phyloP scores from a whole-genome alignment of 257 asterid genomes.

The Gardenia jasminoides region DNA sequence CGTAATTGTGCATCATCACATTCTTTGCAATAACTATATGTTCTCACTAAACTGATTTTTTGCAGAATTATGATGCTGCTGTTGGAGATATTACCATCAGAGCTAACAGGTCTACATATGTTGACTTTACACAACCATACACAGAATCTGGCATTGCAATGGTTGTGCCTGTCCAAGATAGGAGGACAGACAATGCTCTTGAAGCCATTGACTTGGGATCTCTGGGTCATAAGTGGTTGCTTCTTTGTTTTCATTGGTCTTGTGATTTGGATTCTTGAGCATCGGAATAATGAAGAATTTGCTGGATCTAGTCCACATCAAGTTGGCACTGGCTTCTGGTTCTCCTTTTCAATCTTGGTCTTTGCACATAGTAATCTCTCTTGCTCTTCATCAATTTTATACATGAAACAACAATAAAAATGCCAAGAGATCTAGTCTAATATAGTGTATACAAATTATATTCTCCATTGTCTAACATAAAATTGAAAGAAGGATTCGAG shows the following conservation, averaged over 20 bases:
- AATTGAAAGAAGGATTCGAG: too few species aligned
- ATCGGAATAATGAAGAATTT: constrained; percentile 41
- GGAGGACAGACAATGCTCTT: constrained; percentile 28
- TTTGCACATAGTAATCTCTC: constrained; percentile 25
- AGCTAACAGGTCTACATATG: constrained; percentile 41
- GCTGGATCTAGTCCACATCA: constrained; percentile 30
- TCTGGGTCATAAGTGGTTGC: constrained; percentile 45
- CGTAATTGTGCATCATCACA: too few species aligned
- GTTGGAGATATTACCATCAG: constrained; percentile 52
- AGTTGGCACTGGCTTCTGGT: constrained; percentile 29
- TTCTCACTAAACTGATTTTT: neutral
- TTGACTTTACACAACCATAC: constrained; percentile 49
- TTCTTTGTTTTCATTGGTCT: constrained; percentile 42
- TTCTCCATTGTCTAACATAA: too few species aligned
- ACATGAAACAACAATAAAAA: too few species aligned
- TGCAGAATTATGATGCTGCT: constrained; percentile 29
- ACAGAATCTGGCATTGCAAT: constrained; percentile 45
- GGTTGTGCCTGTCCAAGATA: constrained; percentile 38
- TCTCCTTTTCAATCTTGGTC: constrained; percentile 25
- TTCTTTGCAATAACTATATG: neutral
- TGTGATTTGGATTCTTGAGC: constrained; percentile 55
- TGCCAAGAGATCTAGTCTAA: too few species aligned
- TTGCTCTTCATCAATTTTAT: neutral
- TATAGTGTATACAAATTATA: too few species aligned
- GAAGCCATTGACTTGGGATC: too few species aligned